These are phyloP conservation scores for Pestalotiopsis sp. DNA, from an alignment of 2,329 filamentous ascomycete genomes.

Conservation along the genomic window DNA sequence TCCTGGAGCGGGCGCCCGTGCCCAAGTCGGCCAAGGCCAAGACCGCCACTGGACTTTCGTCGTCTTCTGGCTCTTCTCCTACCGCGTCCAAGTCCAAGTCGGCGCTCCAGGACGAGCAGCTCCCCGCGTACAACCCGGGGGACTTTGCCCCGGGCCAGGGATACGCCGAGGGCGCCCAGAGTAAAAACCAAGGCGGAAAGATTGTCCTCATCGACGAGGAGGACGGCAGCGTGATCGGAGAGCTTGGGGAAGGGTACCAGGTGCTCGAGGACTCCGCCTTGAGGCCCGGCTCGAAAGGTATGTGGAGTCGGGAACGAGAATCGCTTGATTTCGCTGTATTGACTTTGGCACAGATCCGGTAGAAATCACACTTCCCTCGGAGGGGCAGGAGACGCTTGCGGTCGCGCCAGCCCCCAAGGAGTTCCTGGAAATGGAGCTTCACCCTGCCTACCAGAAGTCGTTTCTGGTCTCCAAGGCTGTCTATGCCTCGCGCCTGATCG, in stretches of 20 bases:
- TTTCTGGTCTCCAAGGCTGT: constrained; percentile 85
- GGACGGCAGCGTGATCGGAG: constrained; percentile 92
- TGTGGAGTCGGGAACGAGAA: constrained; percentile 24
- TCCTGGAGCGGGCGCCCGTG: constrained; percentile 80
- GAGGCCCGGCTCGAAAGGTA: constrained; percentile 89
- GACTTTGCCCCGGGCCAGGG: constrained; percentile 79
- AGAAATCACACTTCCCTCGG: constrained; percentile 73
- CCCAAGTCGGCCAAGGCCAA: constrained; percentile 44
- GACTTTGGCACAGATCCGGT: constrained; percentile 65
- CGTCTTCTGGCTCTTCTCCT: constrained; percentile 26
- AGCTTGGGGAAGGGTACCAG: constrained; percentile 81
- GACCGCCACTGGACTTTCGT: constrained; percentile 27
- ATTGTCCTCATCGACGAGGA: constrained; percentile 96
- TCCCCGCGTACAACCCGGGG: constrained; percentile 77
- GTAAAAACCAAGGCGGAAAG: constrained; percentile 65
- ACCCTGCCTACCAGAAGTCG: constrained; percentile 91
- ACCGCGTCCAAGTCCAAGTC: constrained; percentile 42
- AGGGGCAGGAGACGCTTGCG: constrained; percentile 64
- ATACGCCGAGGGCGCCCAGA: constrained; percentile 68
- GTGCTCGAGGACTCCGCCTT: constrained; percentile 77
- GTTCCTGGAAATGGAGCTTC: constrained; percentile 76
- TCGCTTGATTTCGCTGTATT: neutral
- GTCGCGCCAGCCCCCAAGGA: constrained; percentile 70
- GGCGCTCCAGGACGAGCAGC: constrained; percentile 42
- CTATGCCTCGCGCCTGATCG: constrained; percentile 86